Base-by-base conservation (phyloP, 306 rosid species). In the Castanea sativa region DNA sequence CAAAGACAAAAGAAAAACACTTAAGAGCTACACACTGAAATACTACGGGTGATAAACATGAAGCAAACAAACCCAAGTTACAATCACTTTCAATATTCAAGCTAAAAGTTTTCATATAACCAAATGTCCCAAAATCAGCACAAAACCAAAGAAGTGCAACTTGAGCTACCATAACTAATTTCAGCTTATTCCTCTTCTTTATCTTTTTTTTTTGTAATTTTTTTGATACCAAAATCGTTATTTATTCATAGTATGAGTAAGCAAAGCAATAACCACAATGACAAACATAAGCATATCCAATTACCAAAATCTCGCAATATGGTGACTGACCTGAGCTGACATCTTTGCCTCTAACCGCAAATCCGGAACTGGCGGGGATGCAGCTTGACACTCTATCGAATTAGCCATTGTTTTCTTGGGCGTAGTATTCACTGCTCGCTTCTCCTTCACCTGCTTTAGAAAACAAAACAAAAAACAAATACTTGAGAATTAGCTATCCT, bases 291-390 rank as follows among this genome's bases (percentile, higher is more conserved):
- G 4, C 23, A 65, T 32, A 67, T 29, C 12, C 8, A 32, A 30
- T 18, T 4, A 30, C 15, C 51, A 67, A 33, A 35, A 18, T 67
- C 51, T 20, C 18, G 4, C 23, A 67, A 32, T 33, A 32, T 5
- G 57, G 7, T 19, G 20, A 86, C 92, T 76, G 76, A 91, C 97
- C 97, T 89, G 84, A 16, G 93, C 89, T 11, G 83, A 76, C 81
- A 89, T 49, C 84, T 81, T 93, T 8, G 92, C 93, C 82, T 93
- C 95, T 53, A 74, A 74, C 63, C 94, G 83, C 86, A 91, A 76
- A 79, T 91, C 84, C 35, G 88, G 89, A 21, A 90, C 78, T 4
- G 86, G 25, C 15, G 84, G 64, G 73, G 88, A 52, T 21, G 65
- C 75, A 64, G 73, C 84, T 75, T 68, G 90, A 71, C 25, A 81